A percentile compares a stretch with the other conserved stretches of the same genome.
phyloP scores from a whole-genome alignment of 805 yeast species.

The Yarrowia sp. region DNA sequence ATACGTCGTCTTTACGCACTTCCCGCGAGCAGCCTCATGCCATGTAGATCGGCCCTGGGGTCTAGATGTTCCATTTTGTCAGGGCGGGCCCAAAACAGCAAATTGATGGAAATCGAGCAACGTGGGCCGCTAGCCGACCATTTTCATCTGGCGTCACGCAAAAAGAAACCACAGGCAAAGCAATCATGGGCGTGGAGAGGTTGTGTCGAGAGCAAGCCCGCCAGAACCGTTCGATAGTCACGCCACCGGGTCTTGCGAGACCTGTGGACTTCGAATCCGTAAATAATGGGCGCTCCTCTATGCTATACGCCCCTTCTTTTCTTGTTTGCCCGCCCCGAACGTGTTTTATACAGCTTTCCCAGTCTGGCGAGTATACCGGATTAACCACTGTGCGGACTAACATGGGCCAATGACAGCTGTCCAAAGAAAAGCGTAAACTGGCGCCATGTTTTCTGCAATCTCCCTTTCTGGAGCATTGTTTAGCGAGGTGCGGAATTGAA shows the following conservation, averaged over 20 bases:
- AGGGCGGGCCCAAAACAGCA: background rate
- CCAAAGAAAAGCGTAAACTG: background rate
- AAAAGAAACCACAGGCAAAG: background rate
- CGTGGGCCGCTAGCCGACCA: background rate
- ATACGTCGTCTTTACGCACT: too few species aligned
- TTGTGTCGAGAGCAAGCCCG: background rate
- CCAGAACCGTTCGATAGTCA: background rate
- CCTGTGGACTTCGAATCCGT: background rate
- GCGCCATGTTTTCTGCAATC: conserved; percentile 14
- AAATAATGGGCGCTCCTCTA: background rate
- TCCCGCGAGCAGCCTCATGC: too few species aligned
- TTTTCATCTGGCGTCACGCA: background rate
- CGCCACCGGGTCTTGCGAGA: background rate
- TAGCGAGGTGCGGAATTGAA: conserved; percentile 12
- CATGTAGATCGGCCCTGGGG: background rate
- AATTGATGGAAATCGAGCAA: background rate
- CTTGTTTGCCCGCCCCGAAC: background rate
- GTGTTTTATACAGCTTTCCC: background rate
- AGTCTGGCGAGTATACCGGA: background rate
- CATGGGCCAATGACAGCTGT: background rate
- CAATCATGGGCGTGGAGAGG: background rate
- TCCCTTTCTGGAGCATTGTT: conserved; percentile 7
- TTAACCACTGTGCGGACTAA: background rate
- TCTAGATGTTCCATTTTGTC: background rate
- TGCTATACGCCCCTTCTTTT: background rate